These are phyloP conservation scores for Tagetes erecta DNA, from an alignment of 129 eudicot genomes.

Conservation along the genomic window DNA sequence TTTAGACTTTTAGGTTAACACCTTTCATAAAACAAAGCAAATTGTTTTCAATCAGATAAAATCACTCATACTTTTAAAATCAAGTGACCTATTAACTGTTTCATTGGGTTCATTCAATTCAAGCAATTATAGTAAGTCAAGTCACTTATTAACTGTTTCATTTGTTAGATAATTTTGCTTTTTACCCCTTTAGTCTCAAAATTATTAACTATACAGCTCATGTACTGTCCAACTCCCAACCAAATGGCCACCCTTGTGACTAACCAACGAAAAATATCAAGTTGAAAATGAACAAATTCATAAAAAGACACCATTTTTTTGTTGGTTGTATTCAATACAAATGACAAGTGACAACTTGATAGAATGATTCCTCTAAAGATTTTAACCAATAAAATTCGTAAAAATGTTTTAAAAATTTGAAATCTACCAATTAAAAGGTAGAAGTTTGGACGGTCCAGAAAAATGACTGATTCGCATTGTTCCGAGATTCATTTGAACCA, in stretches of 20 bases:
- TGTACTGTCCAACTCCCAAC: neutral
- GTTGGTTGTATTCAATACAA: neutral
- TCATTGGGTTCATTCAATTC: no score
- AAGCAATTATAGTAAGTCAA: no score
- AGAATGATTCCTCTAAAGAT: neutral
- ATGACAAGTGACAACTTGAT: slow-evolving; percentile 15
- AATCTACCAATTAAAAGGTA: no score
- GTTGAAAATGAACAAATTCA: slow-evolving; percentile 6
- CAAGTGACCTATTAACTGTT: no score
- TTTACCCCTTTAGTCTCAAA: neutral
- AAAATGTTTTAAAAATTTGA: neutral
- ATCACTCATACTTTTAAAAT: no score
- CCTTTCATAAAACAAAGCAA: neutral
- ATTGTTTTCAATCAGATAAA: neutral
- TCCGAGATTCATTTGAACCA: neutral
- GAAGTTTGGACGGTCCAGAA: no score
- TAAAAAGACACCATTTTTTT: neutral
- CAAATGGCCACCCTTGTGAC: neutral
- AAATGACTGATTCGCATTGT: no score
- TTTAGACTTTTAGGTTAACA: neutral
- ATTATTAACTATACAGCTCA: neutral
- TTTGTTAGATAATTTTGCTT: no score
- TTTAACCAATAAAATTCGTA: neutral
- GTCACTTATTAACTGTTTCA: no score
- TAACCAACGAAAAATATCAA: neutral